Conservation (phyloP, 2,329 filamentous ascomycete genomes). For the Fusarium caatingaense region DNA sequence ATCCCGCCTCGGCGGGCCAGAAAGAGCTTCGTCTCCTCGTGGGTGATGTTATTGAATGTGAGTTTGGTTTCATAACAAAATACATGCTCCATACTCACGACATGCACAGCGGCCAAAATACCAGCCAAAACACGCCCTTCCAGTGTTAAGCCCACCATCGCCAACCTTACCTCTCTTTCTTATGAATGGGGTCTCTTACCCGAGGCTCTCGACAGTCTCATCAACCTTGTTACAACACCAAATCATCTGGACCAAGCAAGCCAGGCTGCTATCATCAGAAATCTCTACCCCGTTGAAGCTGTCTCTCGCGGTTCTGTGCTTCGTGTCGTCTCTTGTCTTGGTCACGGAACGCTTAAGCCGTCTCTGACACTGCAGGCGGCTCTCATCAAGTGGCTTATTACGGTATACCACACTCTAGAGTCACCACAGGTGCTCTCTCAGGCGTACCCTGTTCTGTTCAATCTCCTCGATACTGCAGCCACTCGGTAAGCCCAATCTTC, state of each 20-base stretch:
- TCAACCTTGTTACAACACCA: conserved; percentile 74
- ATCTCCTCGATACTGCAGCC: conserved; percentile 82
- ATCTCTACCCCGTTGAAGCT: conserved; percentile 77
- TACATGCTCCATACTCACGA: not conserved
- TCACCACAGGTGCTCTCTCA: conserved; percentile 72
- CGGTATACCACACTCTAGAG: conserved; percentile 78
- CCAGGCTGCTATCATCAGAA: conserved; percentile 74
- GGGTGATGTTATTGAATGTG: conserved; percentile 52
- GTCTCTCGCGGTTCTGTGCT: conserved; percentile 72
- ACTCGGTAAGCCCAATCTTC: conserved; percentile 65
- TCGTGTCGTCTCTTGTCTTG: conserved; percentile 77
- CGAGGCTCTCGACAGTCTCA: conserved; percentile 68
- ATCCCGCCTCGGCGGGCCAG: conserved; percentile 45
- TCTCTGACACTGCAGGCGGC: conserved; percentile 75
- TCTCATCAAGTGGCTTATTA: conserved; percentile 81
- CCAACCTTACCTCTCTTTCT: conserved; percentile 70
- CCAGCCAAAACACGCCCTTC: conserved; percentile 74
- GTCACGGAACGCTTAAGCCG: conserved; percentile 81
- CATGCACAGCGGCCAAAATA: conserved; percentile 63
- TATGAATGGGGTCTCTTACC: conserved; percentile 76
- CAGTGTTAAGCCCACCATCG: conserved; percentile 72
- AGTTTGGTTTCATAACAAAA: conserved; percentile 16
- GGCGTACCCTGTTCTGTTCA: conserved; percentile 82
- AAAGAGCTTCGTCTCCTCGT: conserved; percentile 52
- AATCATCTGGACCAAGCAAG: conserved; percentile 82